Evolutionary conservation across 306 rosid species (phyloP).

Genomic region (Pyrus communis): DNA sequence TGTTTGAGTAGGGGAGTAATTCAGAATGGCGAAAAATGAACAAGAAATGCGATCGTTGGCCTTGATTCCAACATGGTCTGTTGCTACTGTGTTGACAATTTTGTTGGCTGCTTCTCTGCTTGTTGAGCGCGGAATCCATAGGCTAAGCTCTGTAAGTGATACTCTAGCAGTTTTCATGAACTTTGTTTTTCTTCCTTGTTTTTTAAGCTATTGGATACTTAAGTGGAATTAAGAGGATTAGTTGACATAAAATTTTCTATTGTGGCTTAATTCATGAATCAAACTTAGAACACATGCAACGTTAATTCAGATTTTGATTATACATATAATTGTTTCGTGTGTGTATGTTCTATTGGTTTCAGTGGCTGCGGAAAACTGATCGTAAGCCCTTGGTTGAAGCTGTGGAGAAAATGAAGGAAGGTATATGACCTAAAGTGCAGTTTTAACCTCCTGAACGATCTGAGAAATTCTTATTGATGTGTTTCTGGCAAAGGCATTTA

Average conservation of each 20-base stretch:
- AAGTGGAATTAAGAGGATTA: neutral
- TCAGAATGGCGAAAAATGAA: slow-evolving; percentile 48
- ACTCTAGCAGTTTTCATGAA: neutral
- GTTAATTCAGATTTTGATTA: neutral
- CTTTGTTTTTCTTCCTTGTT: neutral
- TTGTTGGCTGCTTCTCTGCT: slow-evolving; percentile 87
- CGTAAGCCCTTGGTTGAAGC: slow-evolving; percentile 93
- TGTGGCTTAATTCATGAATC: neutral
- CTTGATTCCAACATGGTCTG: slow-evolving; percentile 99
- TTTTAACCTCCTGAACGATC: neutral
- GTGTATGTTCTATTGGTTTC: slow-evolving; percentile 16
- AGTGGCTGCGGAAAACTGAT: slow-evolving; percentile 88
- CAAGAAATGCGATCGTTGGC: slow-evolving; percentile 80
- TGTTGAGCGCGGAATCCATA: slow-evolving; percentile 88
- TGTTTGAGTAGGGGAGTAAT: slow-evolving; percentile 13
- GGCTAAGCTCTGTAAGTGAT: slow-evolving; percentile 44
- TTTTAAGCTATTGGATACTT: neutral
- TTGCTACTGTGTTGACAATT: slow-evolving; percentile 82
- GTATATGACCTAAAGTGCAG: slow-evolving; percentile 25
- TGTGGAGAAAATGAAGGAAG: slow-evolving; percentile 99
- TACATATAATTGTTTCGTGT: neutral
- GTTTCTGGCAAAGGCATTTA: neutral
- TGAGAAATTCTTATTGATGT: neutral
- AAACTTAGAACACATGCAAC: neutral
- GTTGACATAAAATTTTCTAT: neutral